Conservation (phyloP, 768 basidiomycete species). For the Collybiopsis luxurians region DNA sequence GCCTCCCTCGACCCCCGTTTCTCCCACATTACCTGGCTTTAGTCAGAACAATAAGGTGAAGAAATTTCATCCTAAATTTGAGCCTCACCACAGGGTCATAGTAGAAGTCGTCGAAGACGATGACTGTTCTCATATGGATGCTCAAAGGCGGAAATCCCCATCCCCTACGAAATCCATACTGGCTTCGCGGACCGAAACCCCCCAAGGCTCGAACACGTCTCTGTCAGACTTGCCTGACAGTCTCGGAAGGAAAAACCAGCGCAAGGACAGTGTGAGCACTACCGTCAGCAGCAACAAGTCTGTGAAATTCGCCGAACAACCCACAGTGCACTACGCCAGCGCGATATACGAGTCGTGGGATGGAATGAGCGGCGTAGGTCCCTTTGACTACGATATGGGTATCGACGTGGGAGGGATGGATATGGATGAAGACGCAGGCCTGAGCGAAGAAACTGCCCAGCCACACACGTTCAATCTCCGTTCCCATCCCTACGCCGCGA, state of each 20-base stretch:
- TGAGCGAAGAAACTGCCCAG: background rate
- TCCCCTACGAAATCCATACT: constrained; percentile 58
- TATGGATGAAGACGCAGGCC: constrained; percentile 5
- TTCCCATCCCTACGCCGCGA: constrained; percentile 7
- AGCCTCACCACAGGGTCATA: constrained; percentile 7
- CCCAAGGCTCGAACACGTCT: constrained; percentile 6
- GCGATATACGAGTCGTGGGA: constrained; percentile 13
- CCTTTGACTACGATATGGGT: constrained; percentile 22
- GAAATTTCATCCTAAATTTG: constrained; percentile 8
- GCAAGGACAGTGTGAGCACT: constrained; percentile 9
- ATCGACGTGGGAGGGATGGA: constrained; percentile 16
- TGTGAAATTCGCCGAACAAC: constrained; percentile 70
- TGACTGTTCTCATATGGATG: background rate
- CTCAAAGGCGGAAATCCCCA: constrained; percentile 5
- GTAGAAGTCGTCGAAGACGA: constrained; percentile 7
- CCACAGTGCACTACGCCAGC: constrained; percentile 51
- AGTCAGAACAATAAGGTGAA: background rate
- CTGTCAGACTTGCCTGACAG: background rate
- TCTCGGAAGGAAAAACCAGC: background rate
- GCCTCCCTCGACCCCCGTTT: constrained; percentile 15
- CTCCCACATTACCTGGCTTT: constrained; percentile 27
- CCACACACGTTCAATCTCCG: constrained; percentile 6
- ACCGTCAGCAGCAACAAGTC: constrained; percentile 42
- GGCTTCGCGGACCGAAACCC: constrained; percentile 42
- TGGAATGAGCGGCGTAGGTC: background rate